Evolutionary conservation across 2,329 filamentous ascomycete species (phyloP).

Genomic region (Colletotrichum sp.): DNA sequence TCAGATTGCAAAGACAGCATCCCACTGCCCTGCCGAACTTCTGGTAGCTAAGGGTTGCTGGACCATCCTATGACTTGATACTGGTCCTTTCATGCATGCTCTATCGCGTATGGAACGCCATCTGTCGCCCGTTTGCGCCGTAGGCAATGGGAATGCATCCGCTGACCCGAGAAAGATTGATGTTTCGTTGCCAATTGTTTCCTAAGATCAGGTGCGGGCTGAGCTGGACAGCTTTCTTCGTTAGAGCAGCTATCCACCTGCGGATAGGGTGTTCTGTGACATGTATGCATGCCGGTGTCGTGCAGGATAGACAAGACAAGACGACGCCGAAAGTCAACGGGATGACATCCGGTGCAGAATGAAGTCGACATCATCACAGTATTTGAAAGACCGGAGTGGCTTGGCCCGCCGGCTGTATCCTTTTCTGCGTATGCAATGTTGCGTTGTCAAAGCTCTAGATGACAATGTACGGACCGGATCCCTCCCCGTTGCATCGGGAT

Average conservation of each 20-base stretch:
- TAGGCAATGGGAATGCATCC: background rate
- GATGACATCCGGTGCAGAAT: background rate
- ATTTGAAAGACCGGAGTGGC: background rate
- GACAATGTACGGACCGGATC: background rate
- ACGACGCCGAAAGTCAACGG: background rate
- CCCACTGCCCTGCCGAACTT: background rate
- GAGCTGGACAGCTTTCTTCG: background rate
- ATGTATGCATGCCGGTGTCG: background rate
- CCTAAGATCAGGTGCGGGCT: background rate
- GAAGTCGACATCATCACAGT: background rate
- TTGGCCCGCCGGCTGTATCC: background rate
- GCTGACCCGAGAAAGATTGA: background rate
- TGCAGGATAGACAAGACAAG: background rate
- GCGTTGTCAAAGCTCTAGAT: background rate
- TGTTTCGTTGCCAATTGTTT: background rate
- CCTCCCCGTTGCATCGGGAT: background rate
- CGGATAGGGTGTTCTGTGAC: background rate
- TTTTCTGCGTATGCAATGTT: background rate
- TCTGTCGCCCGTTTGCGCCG: background rate
- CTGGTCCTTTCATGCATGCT: background rate
- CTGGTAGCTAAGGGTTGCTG: background rate
- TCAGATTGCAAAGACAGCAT: background rate
- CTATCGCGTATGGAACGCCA: background rate
- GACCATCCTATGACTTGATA: background rate
- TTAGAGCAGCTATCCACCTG: background rate